Evolutionary conservation across 192 early-diverging fungal genomes (phyloP).

Genomic region (Oehlia diaphana): DNA sequence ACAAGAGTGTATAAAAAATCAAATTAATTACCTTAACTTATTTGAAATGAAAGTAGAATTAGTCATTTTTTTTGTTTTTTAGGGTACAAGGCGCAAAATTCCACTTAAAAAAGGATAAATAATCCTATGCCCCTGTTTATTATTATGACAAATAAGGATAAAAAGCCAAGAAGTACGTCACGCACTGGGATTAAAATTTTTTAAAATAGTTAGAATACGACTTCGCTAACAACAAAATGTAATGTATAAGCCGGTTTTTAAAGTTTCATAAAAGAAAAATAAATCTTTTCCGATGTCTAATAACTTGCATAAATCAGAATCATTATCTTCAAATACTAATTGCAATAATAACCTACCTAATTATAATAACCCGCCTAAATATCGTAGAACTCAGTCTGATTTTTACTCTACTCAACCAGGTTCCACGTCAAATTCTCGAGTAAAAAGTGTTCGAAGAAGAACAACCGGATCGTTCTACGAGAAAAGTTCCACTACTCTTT

Average conservation of each 20-base stretch:
- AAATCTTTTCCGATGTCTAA: background rate
- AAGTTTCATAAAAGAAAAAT: background rate
- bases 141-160: no score
- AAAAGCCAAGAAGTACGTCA: no score
- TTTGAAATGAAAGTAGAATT: no score
- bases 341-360: background rate
- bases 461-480: background rate
- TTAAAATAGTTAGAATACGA: no score
- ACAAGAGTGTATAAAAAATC: no score
- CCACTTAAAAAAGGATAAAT: no score
- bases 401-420: background rate
- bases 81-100: no score
- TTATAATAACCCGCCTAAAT: background rate
- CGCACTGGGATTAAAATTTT: no score
- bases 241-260: background rate
- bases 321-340: background rate
- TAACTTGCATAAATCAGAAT: background rate
- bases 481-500: conserved; percentile 5
- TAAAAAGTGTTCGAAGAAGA: background rate
- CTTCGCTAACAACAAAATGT: no score
- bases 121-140: no score
- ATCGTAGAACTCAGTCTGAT: background rate
- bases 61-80: no score
- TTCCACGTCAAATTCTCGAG: background rate
- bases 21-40: no score